phyloP scores from a whole-genome alignment of 1,284 basidiomycete genomes.

The Malassezia cuniculi region DNA sequence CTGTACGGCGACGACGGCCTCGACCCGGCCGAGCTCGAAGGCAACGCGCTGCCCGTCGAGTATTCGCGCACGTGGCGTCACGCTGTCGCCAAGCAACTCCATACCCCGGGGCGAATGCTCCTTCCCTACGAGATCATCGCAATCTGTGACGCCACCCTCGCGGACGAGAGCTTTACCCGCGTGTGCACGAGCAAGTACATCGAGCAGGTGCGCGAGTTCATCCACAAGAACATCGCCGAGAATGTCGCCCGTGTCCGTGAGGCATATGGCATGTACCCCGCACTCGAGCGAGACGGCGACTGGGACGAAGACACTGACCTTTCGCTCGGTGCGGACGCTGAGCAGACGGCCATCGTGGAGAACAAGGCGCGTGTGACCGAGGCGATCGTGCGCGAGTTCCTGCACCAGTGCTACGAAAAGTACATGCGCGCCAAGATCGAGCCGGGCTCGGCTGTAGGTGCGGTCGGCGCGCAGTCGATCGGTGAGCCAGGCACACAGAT shows the following conservation, averaged over 20 bases:
- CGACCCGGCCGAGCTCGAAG: constrained; percentile 89
- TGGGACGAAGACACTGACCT: constrained; percentile 69
- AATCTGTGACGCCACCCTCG: constrained; percentile 57
- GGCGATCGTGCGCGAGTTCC: constrained; percentile 63
- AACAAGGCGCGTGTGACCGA: constrained; percentile 83
- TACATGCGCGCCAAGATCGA: constrained; percentile 44
- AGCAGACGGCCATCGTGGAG: constrained; percentile 54
- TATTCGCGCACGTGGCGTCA: constrained; percentile 66
- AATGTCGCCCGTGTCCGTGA: constrained; percentile 60
- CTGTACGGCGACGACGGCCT: constrained; percentile 92
- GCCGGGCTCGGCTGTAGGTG: constrained; percentile 64
- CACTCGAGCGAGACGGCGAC: constrained; percentile 60
- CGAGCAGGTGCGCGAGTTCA: constrained; percentile 62
- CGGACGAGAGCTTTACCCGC: constrained; percentile 51
- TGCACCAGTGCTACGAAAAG: constrained; percentile 71
- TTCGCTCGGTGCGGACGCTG: constrained; percentile 60
- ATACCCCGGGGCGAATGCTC: constrained; percentile 51
- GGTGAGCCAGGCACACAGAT: constrained; percentile 99
- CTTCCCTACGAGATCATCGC: constrained; percentile 78
- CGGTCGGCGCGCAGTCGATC: constrained; percentile 96
- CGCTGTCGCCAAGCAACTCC: constrained; percentile 56
- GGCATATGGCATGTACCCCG: constrained; percentile 71
- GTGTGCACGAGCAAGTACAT: constrained; percentile 58
- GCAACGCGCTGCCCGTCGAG: constrained; percentile 67
- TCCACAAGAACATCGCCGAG: constrained; percentile 58